Percentiles rank a stretch among this genome's conserved stretches.
Conservation (phyloP, 2,329 filamentous ascomycete species). For the Ceratocystis variospora region DNA sequence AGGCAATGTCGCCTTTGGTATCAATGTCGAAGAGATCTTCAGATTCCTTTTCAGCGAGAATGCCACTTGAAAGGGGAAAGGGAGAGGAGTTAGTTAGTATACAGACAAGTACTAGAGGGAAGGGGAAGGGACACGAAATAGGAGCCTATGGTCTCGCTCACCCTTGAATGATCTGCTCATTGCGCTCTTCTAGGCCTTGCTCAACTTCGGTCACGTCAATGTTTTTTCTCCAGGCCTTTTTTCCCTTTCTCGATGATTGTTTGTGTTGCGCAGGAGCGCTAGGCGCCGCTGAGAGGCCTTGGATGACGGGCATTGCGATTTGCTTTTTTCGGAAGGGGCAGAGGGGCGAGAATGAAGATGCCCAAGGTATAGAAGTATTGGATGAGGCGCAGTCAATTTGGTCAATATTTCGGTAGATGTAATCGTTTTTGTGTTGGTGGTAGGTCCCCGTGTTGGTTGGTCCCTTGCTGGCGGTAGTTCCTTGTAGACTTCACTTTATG, state of each 20-base stretch:
- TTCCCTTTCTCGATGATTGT: conserved; percentile 89
- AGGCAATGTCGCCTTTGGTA: conserved; percentile 51
- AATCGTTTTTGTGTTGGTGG: too few species aligned
- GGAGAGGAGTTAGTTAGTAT: conserved; percentile 12
- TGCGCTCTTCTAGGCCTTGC: conserved; percentile 66
- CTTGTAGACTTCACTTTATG: too few species aligned
- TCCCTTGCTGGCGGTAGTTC: too few species aligned
- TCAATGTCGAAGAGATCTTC: conserved; percentile 79
- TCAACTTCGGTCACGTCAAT: conserved; percentile 83
- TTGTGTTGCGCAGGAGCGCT: conserved; percentile 65
- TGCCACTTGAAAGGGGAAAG: conserved; percentile 44
- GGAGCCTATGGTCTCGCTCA: conserved; percentile 28
- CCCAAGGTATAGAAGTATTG: conserved; percentile 16
- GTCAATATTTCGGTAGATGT: too few species aligned
- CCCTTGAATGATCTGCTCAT: conserved; percentile 86
- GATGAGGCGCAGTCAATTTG: too few species aligned
- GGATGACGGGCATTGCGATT: conserved; percentile 39
- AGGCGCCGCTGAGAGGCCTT: conserved; percentile 35
- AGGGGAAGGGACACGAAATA: background rate
- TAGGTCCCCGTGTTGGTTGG: too few species aligned
- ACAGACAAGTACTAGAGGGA: conserved; percentile 20
- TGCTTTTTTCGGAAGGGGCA: background rate
- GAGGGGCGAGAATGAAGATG: conserved; percentile 15
- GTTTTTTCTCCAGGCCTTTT: conserved; percentile 98
- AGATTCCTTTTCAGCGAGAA: conserved; percentile 69